These are phyloP conservation scores for Selaginella tamariscina DNA, from an alignment of 75 land plant genomes.

Conservation along the genomic window DNA sequence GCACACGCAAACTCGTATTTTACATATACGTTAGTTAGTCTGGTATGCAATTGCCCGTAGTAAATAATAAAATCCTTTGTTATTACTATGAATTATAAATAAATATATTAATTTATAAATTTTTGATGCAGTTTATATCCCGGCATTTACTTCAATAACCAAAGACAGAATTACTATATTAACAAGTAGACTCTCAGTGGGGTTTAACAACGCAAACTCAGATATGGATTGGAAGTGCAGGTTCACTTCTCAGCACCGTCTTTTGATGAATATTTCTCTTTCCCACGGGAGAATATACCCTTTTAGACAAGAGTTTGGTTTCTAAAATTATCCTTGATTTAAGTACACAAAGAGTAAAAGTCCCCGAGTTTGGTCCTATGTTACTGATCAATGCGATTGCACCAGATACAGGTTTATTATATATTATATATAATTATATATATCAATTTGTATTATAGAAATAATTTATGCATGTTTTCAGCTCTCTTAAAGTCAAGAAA, in stretches of 20 bases:
- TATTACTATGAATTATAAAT: too few relatives aligned
- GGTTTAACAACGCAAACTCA: not conserved
- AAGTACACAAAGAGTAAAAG: not conserved
- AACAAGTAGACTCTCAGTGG: not conserved
- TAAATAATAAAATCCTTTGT: too few relatives aligned
- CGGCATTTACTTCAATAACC: not conserved
- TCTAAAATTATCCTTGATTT: not conserved
- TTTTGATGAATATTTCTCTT: not conserved
- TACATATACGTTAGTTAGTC: too few relatives aligned
- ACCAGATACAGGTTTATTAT: not conserved
- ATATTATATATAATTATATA: too few relatives aligned
- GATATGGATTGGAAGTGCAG: conserved; percentile 3
- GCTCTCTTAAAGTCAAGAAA: too few relatives aligned
- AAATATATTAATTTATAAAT: too few relatives aligned
- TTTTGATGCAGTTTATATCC: not conserved
- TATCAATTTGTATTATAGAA: too few relatives aligned
- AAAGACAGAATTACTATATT: not conserved
- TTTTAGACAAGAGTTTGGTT: not conserved
- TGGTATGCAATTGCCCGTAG: too few relatives aligned
- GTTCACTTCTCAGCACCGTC: not conserved
- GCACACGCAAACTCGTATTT: too few relatives aligned
- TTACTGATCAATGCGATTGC: not conserved
- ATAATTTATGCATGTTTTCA: too few relatives aligned
- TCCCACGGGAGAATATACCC: not conserved
- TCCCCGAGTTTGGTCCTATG: not conserved